A percentile compares a stretch with the other conserved stretches of the same genome.
phyloP scores from a whole-genome alignment of 2,329 filamentous ascomycete genomes.

The Chrysosporium keratinophilum region DNA sequence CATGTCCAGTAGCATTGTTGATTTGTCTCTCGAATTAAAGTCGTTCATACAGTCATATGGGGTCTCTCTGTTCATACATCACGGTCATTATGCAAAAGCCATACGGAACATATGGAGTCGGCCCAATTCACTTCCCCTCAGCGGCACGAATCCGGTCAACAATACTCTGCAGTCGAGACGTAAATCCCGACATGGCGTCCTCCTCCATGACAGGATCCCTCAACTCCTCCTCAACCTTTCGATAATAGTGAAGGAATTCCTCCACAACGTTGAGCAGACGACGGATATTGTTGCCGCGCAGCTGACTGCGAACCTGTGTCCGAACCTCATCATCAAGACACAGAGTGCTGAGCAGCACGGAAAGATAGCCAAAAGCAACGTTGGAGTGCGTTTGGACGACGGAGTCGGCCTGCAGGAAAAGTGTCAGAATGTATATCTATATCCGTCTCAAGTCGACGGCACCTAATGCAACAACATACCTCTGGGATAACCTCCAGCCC shows the following conservation, averaged over 20 bases:
- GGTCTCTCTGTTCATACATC: not conserved
- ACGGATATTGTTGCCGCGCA: constrained; percentile 41
- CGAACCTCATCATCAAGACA: constrained; percentile 48
- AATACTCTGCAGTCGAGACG: constrained; percentile 44
- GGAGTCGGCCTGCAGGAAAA: constrained; percentile 39
- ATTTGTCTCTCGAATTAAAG: not conserved
- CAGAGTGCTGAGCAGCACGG: constrained; percentile 72
- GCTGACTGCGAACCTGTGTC: constrained; percentile 31
- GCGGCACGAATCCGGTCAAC: constrained; percentile 35
- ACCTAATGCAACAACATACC: constrained; percentile 40
- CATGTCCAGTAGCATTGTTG: not conserved
- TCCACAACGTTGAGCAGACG: constrained; percentile 48
- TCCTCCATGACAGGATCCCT: constrained; percentile 35
- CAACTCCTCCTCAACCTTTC: constrained; percentile 45
- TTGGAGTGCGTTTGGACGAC: constrained; percentile 63
- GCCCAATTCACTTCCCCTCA: constrained; percentile 2
- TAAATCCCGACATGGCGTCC: constrained; percentile 44
- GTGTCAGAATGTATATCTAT: constrained; percentile 13
- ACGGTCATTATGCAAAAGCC: not conserved
- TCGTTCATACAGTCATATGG: not conserved
- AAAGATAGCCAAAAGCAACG: constrained; percentile 76
- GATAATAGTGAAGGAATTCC: constrained; percentile 53
- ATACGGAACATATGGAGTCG: not conserved
- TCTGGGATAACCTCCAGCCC: constrained; percentile 56
- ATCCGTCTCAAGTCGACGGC: not conserved